Evolutionary conservation across 2,329 filamentous ascomycete species (phyloP).

Genomic region (Nothophaeocryptopus gaeumannii): DNA sequence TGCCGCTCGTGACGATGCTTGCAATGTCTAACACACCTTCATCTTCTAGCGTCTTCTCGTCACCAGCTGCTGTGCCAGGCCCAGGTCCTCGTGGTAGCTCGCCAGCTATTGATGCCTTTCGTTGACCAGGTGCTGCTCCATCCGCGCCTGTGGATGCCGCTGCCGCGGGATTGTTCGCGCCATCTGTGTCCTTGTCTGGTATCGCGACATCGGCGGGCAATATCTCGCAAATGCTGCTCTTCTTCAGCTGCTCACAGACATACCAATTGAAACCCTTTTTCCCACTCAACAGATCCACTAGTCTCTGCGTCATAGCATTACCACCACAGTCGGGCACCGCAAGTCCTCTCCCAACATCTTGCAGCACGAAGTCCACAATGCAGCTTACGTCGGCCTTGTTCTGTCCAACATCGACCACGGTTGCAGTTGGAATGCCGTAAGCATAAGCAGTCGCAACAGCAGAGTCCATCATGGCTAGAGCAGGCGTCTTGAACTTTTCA

Average conservation of each 20-base stretch:
- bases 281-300: slow-evolving; percentile 62
- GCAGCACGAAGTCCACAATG: slow-evolving; percentile 75
- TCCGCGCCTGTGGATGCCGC: slow-evolving; percentile 55
- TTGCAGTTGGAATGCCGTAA: slow-evolving; percentile 78
- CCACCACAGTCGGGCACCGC: slow-evolving; percentile 71
- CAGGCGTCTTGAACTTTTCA: slow-evolving; percentile 93
- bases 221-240: slow-evolving; percentile 61
- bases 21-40: slow-evolving; percentile 81
- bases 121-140: slow-evolving; percentile 44
- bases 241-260: slow-evolving; percentile 65
- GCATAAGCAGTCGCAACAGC: slow-evolving; percentile 77
- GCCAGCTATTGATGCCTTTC: slow-evolving; percentile 41
- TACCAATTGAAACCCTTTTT: slow-evolving; percentile 57
- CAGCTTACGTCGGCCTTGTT: slow-evolving; percentile 92
- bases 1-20: slow-evolving; percentile 75
- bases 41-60: slow-evolving; percentile 51
- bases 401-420: slow-evolving; percentile 85
- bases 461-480: slow-evolving; percentile 85
- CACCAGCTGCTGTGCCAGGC: slow-evolving; percentile 54
- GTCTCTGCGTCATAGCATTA: slow-evolving; percentile 75
- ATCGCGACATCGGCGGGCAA: slow-evolving; percentile 54
- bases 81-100: slow-evolving; percentile 54
- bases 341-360: slow-evolving; percentile 63
- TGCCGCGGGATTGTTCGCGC: slow-evolving; percentile 52
- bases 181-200: slow-evolving; percentile 47